These are phyloP conservation scores for Leucaena leucocephala DNA, from an alignment of 306 rosid species.

Conservation along the genomic window DNA sequence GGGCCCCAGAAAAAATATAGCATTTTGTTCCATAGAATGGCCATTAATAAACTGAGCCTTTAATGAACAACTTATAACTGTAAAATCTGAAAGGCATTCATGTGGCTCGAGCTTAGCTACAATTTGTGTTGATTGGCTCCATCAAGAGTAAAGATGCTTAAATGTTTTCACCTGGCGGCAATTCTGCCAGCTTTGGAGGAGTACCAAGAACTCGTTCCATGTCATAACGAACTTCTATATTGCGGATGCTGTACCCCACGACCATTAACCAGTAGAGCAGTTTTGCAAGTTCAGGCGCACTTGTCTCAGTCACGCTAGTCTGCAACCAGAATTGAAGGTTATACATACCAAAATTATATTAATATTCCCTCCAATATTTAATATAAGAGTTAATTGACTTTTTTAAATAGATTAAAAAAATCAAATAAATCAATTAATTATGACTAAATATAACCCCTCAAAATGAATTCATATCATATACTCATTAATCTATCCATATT, in stretches of 20 bases:
- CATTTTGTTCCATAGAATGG: conserved; percentile 22
- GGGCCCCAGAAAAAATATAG: conserved; percentile 35
- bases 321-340: conserved; percentile 39
- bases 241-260: conserved; percentile 92
- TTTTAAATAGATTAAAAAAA: too few relatives aligned
- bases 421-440: too few relatives aligned
- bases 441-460: too few relatives aligned
- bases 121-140: background rate
- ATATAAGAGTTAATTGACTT: too few relatives aligned
- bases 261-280: conserved; percentile 96
- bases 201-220: conserved; percentile 95
- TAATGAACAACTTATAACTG: conserved; percentile 27
- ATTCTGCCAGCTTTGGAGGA: conserved; percentile 81
- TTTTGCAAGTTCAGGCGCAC: conserved; percentile 84
- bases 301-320: conserved; percentile 78
- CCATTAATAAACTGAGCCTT: conserved; percentile 24
- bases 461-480: too few relatives aligned
- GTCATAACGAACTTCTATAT: conserved; percentile 92
- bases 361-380: background rate
- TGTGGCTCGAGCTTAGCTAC: conserved; percentile 12
- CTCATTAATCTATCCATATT: too few relatives aligned
- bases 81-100: conserved; percentile 24
- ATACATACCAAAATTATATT: background rate
- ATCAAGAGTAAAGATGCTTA: conserved; percentile 27
- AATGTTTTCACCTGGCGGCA: conserved; percentile 89